phyloP scores from a whole-genome alignment of 192 early-diverging fungal species.

The Rhizoclosmatium globosum region DNA sequence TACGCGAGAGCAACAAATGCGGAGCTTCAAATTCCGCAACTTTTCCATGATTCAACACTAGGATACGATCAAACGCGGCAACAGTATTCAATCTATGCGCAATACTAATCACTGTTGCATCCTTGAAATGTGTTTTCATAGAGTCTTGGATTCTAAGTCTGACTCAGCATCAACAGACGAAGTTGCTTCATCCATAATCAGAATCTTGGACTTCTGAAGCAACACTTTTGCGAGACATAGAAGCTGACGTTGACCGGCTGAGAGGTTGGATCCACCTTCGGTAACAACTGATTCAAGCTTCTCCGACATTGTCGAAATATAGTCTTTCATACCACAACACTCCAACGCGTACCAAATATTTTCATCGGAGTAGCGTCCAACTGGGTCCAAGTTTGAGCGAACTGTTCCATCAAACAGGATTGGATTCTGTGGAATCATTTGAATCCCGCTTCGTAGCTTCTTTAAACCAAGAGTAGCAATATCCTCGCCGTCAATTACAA shows the following conservation, averaged over 20 bases:
- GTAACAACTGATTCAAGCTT: conserved; percentile 59
- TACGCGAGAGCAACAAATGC: no score
- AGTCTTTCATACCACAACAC: conserved; percentile 42
- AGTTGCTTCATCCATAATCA: no score
- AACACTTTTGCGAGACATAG: conserved; percentile 47
- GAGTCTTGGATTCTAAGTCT: conserved; percentile 33
- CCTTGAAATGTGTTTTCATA: no score
- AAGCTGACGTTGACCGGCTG: conserved; percentile 64
- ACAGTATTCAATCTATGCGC: no score
- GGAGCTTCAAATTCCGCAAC: no score
- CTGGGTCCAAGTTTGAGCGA: conserved; percentile 16
- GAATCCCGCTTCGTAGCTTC: not conserved
- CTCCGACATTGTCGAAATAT: conserved; percentile 28
- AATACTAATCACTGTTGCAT: no score
- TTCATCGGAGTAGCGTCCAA: conserved; percentile 26
- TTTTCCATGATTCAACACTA: no score
- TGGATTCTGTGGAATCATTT: no score
- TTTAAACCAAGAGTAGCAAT: not conserved
- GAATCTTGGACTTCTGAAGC: conserved; percentile 30
- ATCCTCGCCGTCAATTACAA: conserved; percentile 68
- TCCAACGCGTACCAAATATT: conserved; percentile 76
- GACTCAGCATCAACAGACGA: conserved; percentile 54
- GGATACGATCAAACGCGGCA: no score
- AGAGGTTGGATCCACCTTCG: conserved; percentile 63
- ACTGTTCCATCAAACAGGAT: no score